Base-by-base conservation (phyloP, 2,329 filamentous ascomycete species). In the Stachybotrys echinatus region DNA sequence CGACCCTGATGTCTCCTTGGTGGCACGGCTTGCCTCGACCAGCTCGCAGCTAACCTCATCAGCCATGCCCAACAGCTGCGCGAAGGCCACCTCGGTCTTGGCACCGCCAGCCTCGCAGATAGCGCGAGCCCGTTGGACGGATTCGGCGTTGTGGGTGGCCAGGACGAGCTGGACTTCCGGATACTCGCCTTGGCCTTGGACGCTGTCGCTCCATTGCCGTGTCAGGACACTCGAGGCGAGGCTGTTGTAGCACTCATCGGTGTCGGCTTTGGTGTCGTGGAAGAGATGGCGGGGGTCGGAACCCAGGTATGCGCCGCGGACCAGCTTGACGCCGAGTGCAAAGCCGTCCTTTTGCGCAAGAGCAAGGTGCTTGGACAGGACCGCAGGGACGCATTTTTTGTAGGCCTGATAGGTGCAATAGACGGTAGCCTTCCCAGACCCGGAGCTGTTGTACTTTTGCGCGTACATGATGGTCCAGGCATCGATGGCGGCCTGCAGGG, bases 1-100 rank as follows among this genome's bases (percentile, higher is more conserved):
- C n/a, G 38, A 10, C 48, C 52, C 48, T 18, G 54, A 57, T 70
- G 53, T 55, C 42, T 55, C 55, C 47, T 56, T 53, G 17, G 60
- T 62, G 3, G 61, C 58, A 48, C 62, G 61, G 48, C 63, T 61
- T 10, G 68, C 67, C 54, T 71, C 65, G 27, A 71, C 66, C 14
- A 85, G 69, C 63, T 83, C 80, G 63, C 81, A 85, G 65, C 86
- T 90, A 48, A 97, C 84, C 64, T 96, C 92, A 59, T 97, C 92
- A 2, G 92, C 92, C 92, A 97, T 97, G 39, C 92, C 92, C 73
- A 92, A 88, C 1, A 96, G 80, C 71, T 96, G 92, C 3, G 88
- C 74, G 44, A 72, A 74, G 0, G 68, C 65, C 42, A 73, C 61
- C 21, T 65, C 63, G 0, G 67, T 69, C 61, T 68, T 68, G 54